A percentile compares a stretch with the other conserved stretches of the same genome.
Conservation (phyloP, 1,284 basidiomycete species). For the Malassezia sp. region DNA sequence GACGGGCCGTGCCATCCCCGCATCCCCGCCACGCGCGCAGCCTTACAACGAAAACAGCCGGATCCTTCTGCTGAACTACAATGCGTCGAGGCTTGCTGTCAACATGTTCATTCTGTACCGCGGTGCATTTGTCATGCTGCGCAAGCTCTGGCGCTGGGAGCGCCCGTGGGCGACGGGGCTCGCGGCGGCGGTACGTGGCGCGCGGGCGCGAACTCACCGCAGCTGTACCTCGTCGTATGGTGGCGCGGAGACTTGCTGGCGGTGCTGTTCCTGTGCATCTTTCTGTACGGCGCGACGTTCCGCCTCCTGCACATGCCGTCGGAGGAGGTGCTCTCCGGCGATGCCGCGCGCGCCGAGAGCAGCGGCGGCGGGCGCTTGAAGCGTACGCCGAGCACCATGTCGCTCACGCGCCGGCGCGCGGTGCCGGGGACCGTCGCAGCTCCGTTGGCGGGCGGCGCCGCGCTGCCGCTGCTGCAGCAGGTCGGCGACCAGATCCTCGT, state of each 20-base stretch:
- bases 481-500: slow-evolving; percentile 15
- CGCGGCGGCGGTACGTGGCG: slow-evolving; percentile 3
- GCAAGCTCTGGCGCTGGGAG: slow-evolving; percentile 21
- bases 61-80: slow-evolving; percentile 9
- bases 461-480: slow-evolving; percentile 7
- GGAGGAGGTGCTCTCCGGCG: background rate
- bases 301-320: slow-evolving; percentile 8
- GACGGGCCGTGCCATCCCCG: background rate
- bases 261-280: slow-evolving; percentile 11
- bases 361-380: background rate
- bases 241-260: slow-evolving; percentile 21
- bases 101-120: slow-evolving; percentile 18
- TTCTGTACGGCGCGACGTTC: slow-evolving; percentile 19
- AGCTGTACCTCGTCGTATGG: slow-evolving; percentile 20
- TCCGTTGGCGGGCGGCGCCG: slow-evolving; percentile 1
- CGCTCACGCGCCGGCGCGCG: background rate
- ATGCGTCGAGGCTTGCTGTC: slow-evolving; percentile 11
- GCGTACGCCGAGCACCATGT: background rate
- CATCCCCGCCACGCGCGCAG: too few relatives aligned
- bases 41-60: background rate
- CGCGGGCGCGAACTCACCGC: too few relatives aligned
- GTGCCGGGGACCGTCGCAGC: background rate
- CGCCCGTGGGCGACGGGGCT: slow-evolving; percentile 7
- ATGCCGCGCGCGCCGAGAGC: background rate
- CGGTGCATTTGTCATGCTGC: slow-evolving; percentile 13